Evolutionary conservation across 768 basidiomycete genomes (phyloP).

Genomic region (Tephrocybe rancida): DNA sequence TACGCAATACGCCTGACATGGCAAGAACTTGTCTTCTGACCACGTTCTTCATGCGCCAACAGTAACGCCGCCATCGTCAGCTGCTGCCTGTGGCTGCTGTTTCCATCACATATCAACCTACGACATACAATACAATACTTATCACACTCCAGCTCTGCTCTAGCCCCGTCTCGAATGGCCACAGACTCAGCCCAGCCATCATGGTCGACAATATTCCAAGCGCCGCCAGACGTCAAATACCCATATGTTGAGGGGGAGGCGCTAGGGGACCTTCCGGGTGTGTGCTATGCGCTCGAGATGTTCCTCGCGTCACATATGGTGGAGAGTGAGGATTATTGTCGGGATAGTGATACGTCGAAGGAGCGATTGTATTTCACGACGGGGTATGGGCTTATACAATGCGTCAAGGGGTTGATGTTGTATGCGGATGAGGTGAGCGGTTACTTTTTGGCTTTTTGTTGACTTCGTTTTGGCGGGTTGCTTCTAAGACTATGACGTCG

Average conservation of each 20-base stretch:
- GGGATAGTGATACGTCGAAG: slow-evolving; percentile 59
- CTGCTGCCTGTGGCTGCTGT: too few species aligned
- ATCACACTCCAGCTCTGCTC: too few species aligned
- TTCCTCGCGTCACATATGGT: slow-evolving; percentile 88
- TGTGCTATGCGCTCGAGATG: slow-evolving; percentile 68
- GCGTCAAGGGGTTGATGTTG: slow-evolving; percentile 93
- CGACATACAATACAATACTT: too few species aligned
- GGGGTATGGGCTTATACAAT: slow-evolving; percentile 87
- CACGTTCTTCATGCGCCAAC: too few species aligned
- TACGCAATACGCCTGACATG: too few species aligned
- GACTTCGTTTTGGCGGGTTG: slow-evolving; percentile 24
- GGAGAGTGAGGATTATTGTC: slow-evolving; percentile 80
- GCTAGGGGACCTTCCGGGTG: slow-evolving; percentile 60
- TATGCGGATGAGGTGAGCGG: slow-evolving; percentile 77
- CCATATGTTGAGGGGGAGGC: slow-evolving; percentile 55
- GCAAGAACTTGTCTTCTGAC: too few species aligned
- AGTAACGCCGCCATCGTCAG: too few species aligned
- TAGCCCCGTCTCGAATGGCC: background rate
- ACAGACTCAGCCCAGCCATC: slow-evolving; percentile 8
- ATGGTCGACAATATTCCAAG: slow-evolving; percentile 21
- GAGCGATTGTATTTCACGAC: slow-evolving; percentile 85
- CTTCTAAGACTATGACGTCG: too few species aligned
- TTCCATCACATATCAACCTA: too few species aligned
- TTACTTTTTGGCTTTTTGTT: too few species aligned
- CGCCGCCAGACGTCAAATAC: slow-evolving; percentile 37